Conservation (phyloP, 1,284 basidiomycete genomes). For the Neonothopanus nambi region DNA sequence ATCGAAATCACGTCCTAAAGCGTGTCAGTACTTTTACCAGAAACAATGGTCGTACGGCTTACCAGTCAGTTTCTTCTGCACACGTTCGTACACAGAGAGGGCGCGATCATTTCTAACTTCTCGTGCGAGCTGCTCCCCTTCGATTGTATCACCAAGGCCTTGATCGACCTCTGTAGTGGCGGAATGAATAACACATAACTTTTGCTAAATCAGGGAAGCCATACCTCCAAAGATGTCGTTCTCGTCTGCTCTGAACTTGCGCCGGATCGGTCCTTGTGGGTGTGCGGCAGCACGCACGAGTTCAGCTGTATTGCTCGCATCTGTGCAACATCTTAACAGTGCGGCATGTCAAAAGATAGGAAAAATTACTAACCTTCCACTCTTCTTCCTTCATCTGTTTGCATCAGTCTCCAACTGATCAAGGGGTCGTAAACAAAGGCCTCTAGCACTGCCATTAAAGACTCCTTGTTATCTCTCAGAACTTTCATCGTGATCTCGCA, state of each 20-base stretch:
- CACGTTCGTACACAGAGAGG: conserved; percentile 88
- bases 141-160: conserved; percentile 42
- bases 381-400: conserved; percentile 67
- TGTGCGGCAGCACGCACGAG: conserved; percentile 68
- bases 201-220: conserved; percentile 13
- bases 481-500: conserved; percentile 99
- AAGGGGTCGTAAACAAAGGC: conserved; percentile 91
- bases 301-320: conserved; percentile 59
- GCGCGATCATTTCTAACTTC: conserved; percentile 92
- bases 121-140: conserved; percentile 37
- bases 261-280: conserved; percentile 64
- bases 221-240: conserved; percentile 81
- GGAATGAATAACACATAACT: neutral
- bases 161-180: conserved; percentile 44
- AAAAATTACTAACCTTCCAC: conserved; percentile 51
- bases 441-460: conserved; percentile 95
- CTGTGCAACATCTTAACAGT: conserved; percentile 24
- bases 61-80: conserved; percentile 92
- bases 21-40: conserved; percentile 7
- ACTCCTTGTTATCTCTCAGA: conserved; percentile 95
- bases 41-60: conserved; percentile 1
- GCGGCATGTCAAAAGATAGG: neutral
- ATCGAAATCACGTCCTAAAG: conserved; percentile 85
- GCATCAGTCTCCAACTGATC: conserved; percentile 86
- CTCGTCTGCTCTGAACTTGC: conserved; percentile 79